Evolutionary conservation across 73 alveolate genomes (phyloP).

Genomic region (Stentor coeruleus): DNA sequence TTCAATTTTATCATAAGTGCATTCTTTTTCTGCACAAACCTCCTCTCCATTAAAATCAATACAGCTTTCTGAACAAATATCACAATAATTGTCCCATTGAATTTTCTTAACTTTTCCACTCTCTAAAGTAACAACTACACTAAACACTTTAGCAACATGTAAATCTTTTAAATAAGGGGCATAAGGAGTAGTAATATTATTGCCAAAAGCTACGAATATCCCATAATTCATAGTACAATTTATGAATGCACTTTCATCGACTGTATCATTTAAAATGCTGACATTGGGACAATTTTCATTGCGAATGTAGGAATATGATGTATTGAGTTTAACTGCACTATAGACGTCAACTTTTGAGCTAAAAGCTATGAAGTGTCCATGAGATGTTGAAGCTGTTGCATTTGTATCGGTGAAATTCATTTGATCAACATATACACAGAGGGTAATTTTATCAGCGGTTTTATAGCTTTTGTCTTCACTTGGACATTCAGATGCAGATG

Average conservation of each 20-base stretch:
- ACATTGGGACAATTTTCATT: not conserved
- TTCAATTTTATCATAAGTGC: not conserved
- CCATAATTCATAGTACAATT: not conserved
- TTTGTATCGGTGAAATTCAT: not conserved
- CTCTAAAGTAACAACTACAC: not conserved
- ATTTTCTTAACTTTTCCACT: not conserved
- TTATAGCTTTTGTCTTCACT: not conserved
- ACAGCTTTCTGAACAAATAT: not conserved
- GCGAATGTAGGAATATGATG: not conserved
- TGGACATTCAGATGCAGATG: not conserved
- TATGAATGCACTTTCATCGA: not conserved
- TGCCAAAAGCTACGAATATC: not conserved
- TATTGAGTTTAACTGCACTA: not conserved
- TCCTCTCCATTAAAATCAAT: not conserved
- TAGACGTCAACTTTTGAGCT: not conserved
- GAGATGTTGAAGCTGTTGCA: not conserved
- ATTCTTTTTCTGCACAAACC: not conserved
- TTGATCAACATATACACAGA: not conserved
- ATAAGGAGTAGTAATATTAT: not conserved
- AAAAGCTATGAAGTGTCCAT: not conserved
- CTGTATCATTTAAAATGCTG: no score
- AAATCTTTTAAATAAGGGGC: not conserved
- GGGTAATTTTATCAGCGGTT: not conserved
- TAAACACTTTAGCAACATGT: not conserved
- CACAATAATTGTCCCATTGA: conserved; percentile 9